Evolutionary conservation across 1,284 basidiomycete species (phyloP).

Genomic region (Apiotrichum mycotoxinovorans): DNA sequence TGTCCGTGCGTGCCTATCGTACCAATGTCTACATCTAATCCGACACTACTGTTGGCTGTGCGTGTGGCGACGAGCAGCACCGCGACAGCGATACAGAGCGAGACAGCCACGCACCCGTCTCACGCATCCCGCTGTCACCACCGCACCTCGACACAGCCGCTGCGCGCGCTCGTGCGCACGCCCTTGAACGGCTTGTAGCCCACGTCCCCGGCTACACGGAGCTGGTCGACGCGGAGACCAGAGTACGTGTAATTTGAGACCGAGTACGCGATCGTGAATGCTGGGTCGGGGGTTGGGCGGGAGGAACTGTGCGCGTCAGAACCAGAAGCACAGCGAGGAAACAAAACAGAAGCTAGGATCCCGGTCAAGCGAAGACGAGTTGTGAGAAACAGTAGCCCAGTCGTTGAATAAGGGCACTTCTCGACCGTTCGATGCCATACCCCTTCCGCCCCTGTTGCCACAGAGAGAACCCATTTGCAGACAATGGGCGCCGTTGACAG

Average conservation of each 20-base stretch:
- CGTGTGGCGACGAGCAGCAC: too few species aligned
- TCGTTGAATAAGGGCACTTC: too few species aligned
- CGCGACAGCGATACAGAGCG: too few species aligned
- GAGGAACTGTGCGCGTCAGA: constrained; percentile 3
- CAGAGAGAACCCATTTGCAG: too few species aligned
- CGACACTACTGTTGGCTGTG: too few species aligned
- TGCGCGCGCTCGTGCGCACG: constrained; percentile 42
- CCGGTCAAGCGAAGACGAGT: too few species aligned
- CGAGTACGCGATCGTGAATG: constrained; percentile 67
- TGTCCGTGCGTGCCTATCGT: too few species aligned
- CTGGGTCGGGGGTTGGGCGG: constrained; percentile 59
- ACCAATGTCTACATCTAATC: too few species aligned
- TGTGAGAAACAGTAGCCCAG: background rate
- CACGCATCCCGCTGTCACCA: too few species aligned
- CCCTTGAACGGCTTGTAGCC: constrained; percentile 65
- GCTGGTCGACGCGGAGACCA: constrained; percentile 74
- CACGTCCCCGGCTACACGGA: constrained; percentile 66
- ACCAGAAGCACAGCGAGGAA: background rate
- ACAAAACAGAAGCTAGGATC: background rate
- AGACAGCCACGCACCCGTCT: background rate
- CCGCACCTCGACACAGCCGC: constrained; percentile 45
- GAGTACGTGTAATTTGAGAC: constrained; percentile 72
- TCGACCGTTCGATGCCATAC: too few species aligned
- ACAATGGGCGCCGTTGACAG: too few species aligned
- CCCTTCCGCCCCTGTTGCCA: too few species aligned